Conservation (phyloP, 2,329 filamentous ascomycete species). For the Venturia effusa region DNA sequence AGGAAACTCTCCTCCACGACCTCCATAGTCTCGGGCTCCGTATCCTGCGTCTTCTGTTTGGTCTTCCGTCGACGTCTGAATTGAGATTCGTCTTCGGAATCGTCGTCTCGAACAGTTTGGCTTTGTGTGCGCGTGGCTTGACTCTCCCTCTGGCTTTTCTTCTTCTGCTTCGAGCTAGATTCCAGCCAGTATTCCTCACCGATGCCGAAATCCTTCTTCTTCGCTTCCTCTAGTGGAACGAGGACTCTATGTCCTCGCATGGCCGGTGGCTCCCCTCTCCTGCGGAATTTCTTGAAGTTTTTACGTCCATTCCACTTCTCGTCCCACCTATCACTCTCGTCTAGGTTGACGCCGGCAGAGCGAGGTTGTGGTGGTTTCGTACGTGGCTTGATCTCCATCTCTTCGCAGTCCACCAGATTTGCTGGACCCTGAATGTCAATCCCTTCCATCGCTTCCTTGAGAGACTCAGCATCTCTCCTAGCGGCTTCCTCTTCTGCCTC, state of each 20-base stretch:
- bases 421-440: conserved; percentile 64
- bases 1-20: conserved; percentile 3
- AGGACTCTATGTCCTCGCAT: conserved; percentile 46
- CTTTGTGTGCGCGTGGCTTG: conserved; percentile 1
- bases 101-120: conserved; percentile 3
- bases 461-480: conserved; percentile 55
- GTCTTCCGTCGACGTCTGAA: background rate
- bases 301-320: conserved; percentile 85
- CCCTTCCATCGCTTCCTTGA: conserved; percentile 46
- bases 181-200: conserved; percentile 67
- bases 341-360: conserved; percentile 20
- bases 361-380: conserved; percentile 13
- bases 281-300: conserved; percentile 86
- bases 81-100: conserved; percentile 2
- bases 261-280: conserved; percentile 33
- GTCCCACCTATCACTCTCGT: conserved; percentile 62
- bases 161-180: conserved; percentile 10
- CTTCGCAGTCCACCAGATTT: conserved; percentile 64
- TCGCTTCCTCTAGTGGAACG: conserved; percentile 34
- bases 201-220: background rate
- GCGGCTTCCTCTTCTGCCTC: conserved; percentile 42
- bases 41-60: background rate
- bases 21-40: background rate
- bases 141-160: conserved; percentile 1
- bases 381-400: conserved; percentile 50